Evolutionary conservation across 345 rosid genomes (phyloP).

Genomic region (Eucalyptus tenuipes): DNA sequence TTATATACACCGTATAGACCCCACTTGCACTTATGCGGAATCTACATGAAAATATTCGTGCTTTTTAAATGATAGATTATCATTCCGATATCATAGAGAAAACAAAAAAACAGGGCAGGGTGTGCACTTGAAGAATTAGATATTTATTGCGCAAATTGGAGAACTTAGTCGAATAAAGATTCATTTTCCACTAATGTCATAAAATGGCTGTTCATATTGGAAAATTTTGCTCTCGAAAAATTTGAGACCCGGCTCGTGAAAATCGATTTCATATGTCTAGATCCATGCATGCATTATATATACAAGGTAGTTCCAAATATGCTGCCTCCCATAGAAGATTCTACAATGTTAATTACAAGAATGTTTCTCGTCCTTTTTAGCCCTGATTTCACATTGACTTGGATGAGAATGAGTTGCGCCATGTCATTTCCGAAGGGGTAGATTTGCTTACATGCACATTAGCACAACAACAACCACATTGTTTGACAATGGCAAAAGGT

Average conservation of each 20-base stretch:
- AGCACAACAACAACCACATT: no score
- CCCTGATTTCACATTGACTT: not conserved
- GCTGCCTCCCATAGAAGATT: not conserved
- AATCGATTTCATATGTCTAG: not conserved
- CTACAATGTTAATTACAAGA: not conserved
- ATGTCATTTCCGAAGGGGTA: not conserved
- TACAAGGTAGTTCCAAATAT: not conserved
- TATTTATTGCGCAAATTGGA: not conserved
- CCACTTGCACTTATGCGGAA: not conserved
- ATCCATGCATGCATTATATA: not conserved
- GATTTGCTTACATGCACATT: not conserved
- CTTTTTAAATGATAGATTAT: not conserved
- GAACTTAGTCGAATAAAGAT: not conserved
- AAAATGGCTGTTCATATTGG: not conserved
- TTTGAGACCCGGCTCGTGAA: not conserved
- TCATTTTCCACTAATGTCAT: not conserved
- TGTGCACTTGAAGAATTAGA: not conserved
- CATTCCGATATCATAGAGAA: not conserved
- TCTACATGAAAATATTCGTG: not conserved
- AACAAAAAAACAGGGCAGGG: not conserved
- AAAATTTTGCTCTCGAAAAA: not conserved
- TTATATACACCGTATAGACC: not conserved
- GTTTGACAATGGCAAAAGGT: not conserved
- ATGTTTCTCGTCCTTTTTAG: not conserved
- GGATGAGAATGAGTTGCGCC: not conserved